A percentile compares a stretch with the other conserved stretches of the same genome.
Evolutionary conservation across 2,329 filamentous ascomycete genomes (phyloP).

Genomic region (Cladosporium colombiae): DNA sequence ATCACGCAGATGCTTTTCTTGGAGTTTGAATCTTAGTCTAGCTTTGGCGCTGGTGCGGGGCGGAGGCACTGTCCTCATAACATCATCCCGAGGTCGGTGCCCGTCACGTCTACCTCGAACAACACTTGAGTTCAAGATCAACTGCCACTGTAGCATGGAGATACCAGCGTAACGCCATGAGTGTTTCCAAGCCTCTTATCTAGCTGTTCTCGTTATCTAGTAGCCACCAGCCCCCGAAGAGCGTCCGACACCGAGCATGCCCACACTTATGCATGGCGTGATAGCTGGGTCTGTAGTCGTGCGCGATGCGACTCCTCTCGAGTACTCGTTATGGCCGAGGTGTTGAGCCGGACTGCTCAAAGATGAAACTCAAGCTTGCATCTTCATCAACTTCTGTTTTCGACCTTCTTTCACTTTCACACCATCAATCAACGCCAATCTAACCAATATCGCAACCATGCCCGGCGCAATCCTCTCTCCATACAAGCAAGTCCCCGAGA

Average conservation of each 20-base stretch:
- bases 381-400: background rate
- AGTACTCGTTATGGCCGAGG: background rate
- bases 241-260: slow-evolving; percentile 4
- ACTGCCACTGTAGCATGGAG: background rate
- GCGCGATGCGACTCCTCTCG: slow-evolving; percentile 11
- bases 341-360: background rate
- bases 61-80: too few species aligned
- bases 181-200: background rate
- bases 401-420: background rate
- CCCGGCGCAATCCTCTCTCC: slow-evolving; percentile 23
- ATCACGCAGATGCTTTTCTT: too few species aligned
- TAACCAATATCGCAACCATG: background rate
- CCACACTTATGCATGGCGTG: slow-evolving; percentile 16
- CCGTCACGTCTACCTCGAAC: background rate
- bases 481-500: slow-evolving; percentile 37
- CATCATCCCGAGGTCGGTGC: background rate
- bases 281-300: slow-evolving; percentile 15
- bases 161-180: background rate
- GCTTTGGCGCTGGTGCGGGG: too few species aligned
- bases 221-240: background rate
- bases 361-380: background rate
- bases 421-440: background rate
- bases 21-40: too few species aligned
- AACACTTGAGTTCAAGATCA: background rate
- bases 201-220: background rate